Conservation (phyloP, 768 basidiomycete genomes). For the Lactifluus rugatus region DNA sequence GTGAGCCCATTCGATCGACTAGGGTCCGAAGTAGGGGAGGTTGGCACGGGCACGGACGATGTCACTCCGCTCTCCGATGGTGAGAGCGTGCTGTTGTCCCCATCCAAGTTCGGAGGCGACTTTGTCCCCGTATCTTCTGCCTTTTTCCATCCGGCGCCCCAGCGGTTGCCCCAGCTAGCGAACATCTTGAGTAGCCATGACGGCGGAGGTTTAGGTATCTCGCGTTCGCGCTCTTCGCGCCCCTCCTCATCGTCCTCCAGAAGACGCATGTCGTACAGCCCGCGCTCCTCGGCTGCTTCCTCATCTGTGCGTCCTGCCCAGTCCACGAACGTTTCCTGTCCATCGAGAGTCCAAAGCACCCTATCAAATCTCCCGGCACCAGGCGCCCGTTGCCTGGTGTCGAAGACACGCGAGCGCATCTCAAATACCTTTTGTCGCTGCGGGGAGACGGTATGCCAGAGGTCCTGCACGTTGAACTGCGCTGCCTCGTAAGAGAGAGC, state of each 20-base stretch:
- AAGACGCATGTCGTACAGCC: conserved; percentile 23
- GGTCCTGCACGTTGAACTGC: conserved; percentile 53
- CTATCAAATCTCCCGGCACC: conserved; percentile 53
- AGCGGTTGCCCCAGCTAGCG: conserved; percentile 63
- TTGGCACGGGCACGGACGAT: conserved; percentile 1
- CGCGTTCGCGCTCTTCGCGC: conserved; percentile 46
- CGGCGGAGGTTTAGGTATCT: conserved; percentile 53
- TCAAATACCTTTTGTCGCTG: conserved; percentile 54
- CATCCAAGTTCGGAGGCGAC: conserved; percentile 12
- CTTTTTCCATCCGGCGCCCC: conserved; percentile 30
- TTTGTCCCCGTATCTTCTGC: conserved; percentile 9
- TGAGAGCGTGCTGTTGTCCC: conserved; percentile 1
- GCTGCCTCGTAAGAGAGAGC: conserved; percentile 64
- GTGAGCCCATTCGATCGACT: not conserved
- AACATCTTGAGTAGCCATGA: conserved; percentile 73
- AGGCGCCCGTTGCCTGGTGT: conserved; percentile 44
- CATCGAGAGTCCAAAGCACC: conserved; percentile 63
- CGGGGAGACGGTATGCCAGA: conserved; percentile 56
- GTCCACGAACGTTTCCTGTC: conserved; percentile 53
- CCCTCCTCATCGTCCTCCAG: conserved; percentile 35
- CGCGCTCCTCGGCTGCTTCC: conserved; percentile 64
- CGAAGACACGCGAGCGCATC: conserved; percentile 60
- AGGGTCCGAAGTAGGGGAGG: not conserved
- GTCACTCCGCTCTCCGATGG: conserved; percentile 1
- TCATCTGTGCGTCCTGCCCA: conserved; percentile 60